Evolutionary conservation across 2,329 filamentous ascomycete species (phyloP), one percentile per base, ranked within the genome.

Genomic region (Claviceps humidiphila): DNA sequence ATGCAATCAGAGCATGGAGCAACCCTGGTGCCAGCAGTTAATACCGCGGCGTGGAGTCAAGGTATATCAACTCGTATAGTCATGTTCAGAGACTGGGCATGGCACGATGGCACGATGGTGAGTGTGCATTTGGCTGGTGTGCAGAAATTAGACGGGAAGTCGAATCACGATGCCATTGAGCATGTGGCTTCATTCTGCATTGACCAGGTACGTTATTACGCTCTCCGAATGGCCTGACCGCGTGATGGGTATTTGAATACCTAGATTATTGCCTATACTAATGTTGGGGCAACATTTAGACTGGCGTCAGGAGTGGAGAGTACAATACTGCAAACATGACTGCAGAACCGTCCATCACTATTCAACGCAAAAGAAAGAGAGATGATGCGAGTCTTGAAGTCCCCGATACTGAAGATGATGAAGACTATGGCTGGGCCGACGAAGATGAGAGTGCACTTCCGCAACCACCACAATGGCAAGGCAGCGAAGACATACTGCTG

Each of bases 21-120:
- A 14, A 78, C 84, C 11, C 71, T 97, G 48, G 77, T 84, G 51
- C 85, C 89, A 16, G 81, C 87, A 42, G 75, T 96, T 56, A 84
- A 84, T 53, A 82, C 85, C 14, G 75, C 74, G 20, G 80, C 85
- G 43, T 96, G 90, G 90, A 89, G 95, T 55, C 81, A 80, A 57
- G 84, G 82, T 37, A 72, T 95, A 40, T 79, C 81, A 55, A 86
- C 81, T 43, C 77, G 89, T 51, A 66, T 95, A 55, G 84, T 85
- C 24, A 67, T 95, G 38, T 95, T 93, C 66, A 78, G 85, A 60
- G 88, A 95, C 68, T 90, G 80, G 78, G 76, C 73, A 55, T 78
- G 74, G 68, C 67, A 69, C 50, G 67, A 68, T 44, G 68, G 68
- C 45, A 67, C 66, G 17, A 68, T 72, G 24, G 71, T 72, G 54